These are phyloP conservation scores for Linnemannia zychae DNA, from an alignment of 192 early-diverging fungal genomes.

Conservation along the genomic window DNA sequence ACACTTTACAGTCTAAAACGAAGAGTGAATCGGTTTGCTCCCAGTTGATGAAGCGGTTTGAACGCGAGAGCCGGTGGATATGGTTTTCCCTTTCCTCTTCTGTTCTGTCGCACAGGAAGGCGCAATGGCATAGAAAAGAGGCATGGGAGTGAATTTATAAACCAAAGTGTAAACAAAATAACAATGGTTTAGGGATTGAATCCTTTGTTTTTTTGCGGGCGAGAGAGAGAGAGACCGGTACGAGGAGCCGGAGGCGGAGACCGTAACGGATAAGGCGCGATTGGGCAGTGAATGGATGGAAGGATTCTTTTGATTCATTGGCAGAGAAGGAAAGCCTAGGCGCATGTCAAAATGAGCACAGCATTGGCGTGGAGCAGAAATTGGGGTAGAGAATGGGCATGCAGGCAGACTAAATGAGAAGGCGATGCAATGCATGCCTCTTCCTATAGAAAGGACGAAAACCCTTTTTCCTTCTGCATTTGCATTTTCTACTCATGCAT, in stretches of 20 bases:
- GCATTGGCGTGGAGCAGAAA: background rate
- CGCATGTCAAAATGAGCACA: slow-evolving; percentile 6
- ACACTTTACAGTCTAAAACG: background rate
- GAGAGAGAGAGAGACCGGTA: too few relatives aligned
- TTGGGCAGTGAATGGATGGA: background rate
- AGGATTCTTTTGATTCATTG: background rate
- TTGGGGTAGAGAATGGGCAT: background rate
- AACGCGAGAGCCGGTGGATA: background rate
- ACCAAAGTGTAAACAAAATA: background rate
- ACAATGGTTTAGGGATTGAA: too few relatives aligned
- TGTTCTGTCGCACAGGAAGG: background rate
- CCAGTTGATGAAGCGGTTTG: background rate
- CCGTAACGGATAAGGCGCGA: background rate
- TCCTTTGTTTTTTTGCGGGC: too few relatives aligned
- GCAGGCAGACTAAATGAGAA: background rate
- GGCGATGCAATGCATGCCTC: background rate
- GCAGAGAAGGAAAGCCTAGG: background rate
- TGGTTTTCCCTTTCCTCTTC: background rate
- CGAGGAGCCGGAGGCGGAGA: too few relatives aligned
- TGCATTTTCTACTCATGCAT: background rate
- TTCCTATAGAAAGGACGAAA: background rate
- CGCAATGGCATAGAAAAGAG: background rate
- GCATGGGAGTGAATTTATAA: background rate
- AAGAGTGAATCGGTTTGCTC: background rate
- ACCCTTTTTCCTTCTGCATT: background rate